Base-by-base conservation (phyloP, 805 yeast species). In the Kodamaea fukazawae region DNA sequence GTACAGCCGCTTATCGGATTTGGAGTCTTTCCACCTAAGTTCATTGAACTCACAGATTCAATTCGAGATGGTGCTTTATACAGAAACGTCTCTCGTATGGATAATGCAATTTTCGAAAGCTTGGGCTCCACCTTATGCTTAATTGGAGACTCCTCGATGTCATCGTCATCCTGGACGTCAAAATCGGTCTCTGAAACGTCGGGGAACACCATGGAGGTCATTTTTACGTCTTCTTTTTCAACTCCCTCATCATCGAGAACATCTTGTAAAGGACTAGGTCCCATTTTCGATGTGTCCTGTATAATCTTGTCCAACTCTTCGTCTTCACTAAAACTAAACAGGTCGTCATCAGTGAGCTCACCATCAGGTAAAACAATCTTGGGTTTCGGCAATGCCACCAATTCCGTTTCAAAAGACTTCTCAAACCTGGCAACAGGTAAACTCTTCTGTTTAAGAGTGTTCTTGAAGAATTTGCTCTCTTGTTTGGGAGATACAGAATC, bases 71-170 rank as follows among this genome's bases (percentile, higher is more conserved):
- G 16, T 14, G 15, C 52, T 31, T 49, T 41, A 38, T 38, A 55
- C 53, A 53, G 56, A 30, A 49, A 58, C 13, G 44, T 54, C 5
- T 53, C 50, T 38, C 60, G 50, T 22, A 58, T 47, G 2, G 49
- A 35, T 32, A 44, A 23, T 9, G 26, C 30, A 20, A 14, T 12
- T 20, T 20, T 20, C 7, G 23, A 8, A 8, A 20, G 23, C 23
- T 5, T 20, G 7, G 23, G 23, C 8, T 10, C 16, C 11, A 25
- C 20, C 30, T 7, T 29, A 26, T 8, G n/a, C 28, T 16, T 67
- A 6, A 61, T 51, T 3, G 73, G 73, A 3, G 73, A 67, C 43
- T 67, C 73, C 38, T 67, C 74, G 7, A 67, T 54, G 22, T 63
- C 70, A 31, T 65, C 64, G 28, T 61, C 66, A 6, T 56, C 61